Evolutionary conservation across 306 rosid genomes (phyloP).

Genomic region (Castanospermum australe): DNA sequence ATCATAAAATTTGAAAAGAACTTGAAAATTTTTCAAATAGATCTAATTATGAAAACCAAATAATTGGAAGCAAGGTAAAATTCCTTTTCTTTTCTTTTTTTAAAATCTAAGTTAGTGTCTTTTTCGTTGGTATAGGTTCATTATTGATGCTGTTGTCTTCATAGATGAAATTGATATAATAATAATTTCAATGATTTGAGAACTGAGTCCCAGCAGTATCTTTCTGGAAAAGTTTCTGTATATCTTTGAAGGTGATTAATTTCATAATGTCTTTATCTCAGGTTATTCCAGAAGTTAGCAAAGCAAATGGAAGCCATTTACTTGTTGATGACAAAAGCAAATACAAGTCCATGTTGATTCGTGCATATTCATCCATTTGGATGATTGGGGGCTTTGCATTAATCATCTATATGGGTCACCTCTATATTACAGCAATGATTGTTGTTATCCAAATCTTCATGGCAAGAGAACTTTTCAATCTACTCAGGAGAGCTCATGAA

Average conservation of each 20-base stretch:
- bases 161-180: background rate
- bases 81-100: background rate
- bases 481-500: slow-evolving; percentile 86
- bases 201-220: background rate
- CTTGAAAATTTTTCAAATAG: background rate
- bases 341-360: slow-evolving; percentile 85
- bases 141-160: slow-evolving; percentile 11
- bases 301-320: slow-evolving; percentile 64
- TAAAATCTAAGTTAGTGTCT: background rate
- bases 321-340: slow-evolving; percentile 86
- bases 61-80: background rate
- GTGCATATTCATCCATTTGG: slow-evolving; percentile 88
- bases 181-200: background rate
- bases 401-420: slow-evolving; percentile 87
- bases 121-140: background rate
- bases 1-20: slow-evolving; percentile 27
- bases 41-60: slow-evolving; percentile 4
- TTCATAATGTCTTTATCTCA: slow-evolving; percentile 35
- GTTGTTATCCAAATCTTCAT: slow-evolving; percentile 96
- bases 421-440: slow-evolving; percentile 87
- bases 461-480: slow-evolving; percentile 92
- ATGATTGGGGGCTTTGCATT: slow-evolving; percentile 95
- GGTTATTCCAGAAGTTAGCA: slow-evolving; percentile 63
- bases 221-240: background rate
- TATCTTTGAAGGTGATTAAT: slow-evolving; percentile 20